Evolutionary conservation across 1,284 basidiomycete species (phyloP).

Genomic region (Exsudoporus floridanus): DNA sequence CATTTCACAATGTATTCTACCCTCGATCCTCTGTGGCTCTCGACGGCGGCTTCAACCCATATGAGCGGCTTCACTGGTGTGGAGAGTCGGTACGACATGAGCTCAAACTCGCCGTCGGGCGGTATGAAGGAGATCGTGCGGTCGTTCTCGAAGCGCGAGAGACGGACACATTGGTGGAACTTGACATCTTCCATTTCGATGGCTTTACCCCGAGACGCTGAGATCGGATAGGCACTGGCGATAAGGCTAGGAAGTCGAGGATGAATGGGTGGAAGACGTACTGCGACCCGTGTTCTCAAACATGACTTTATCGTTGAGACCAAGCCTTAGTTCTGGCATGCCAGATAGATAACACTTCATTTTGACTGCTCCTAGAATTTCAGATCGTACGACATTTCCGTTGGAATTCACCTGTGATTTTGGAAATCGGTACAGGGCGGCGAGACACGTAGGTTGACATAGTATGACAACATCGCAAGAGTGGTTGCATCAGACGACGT

Average conservation of each 20-base stretch:
- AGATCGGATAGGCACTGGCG: background rate
- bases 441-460: background rate
- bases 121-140: conserved; percentile 99
- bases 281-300: conserved; percentile 96
- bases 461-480: background rate
- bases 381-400: conserved; percentile 95
- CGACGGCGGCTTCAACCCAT: conserved; percentile 97
- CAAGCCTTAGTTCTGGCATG: conserved; percentile 96
- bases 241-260: background rate
- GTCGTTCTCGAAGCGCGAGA: conserved; percentile 99
- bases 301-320: conserved; percentile 99
- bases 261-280: conserved; percentile 41
- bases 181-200: conserved; percentile 99
- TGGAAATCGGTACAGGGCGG: background rate
- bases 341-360: conserved; percentile 99
- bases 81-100: conserved; percentile 95
- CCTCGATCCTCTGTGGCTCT: conserved; percentile 89
- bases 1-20: conserved; percentile 99
- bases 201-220: conserved; percentile 92
- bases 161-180: conserved; percentile 99
- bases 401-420: conserved; percentile 87
- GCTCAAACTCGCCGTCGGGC: conserved; percentile 97
- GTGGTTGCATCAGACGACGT: background rate
- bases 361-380: conserved; percentile 97
- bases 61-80: conserved; percentile 97